These are phyloP conservation scores for Pseudopyricularia javanii DNA, from an alignment of 2,329 filamentous ascomycete genomes.

Conservation along the genomic window DNA sequence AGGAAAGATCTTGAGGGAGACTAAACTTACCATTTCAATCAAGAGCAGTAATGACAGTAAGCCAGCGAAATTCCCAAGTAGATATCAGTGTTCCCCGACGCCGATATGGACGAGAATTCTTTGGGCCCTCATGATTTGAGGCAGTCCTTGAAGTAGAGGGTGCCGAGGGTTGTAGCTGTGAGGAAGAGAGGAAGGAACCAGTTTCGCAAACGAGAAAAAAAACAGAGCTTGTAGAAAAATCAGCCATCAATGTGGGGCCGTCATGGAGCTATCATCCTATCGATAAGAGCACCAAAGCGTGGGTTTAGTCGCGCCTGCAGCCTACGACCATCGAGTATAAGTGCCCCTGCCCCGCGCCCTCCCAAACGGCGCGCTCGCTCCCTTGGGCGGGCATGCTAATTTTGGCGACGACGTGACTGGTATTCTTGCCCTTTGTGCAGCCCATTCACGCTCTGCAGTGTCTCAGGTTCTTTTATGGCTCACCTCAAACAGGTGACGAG, in stretches of 20 bases:
- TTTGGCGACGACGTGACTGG: not conserved
- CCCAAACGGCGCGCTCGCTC: not conserved
- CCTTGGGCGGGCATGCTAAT: not conserved
- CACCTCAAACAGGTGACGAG: not conserved
- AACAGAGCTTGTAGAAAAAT: not conserved
- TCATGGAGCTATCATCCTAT: not conserved
- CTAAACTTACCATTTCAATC: not conserved
- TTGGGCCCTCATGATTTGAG: too few relatives aligned
- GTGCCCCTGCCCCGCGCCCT: not conserved
- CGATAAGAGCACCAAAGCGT: not conserved
- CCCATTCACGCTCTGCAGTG: not conserved
- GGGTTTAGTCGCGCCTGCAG: not conserved
- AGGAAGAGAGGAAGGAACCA: not conserved
- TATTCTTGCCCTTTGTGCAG: not conserved
- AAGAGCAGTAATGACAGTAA: not conserved
- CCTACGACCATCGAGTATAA: not conserved
- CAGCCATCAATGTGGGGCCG: not conserved
- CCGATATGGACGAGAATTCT: too few relatives aligned
- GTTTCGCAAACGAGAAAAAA: not conserved
- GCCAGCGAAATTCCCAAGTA: too few relatives aligned
- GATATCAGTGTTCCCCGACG: too few relatives aligned
- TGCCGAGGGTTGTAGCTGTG: not conserved
- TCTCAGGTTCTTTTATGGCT: not conserved
- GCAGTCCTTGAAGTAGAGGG: too few relatives aligned
- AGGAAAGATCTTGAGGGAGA: not conserved